A percentile compares a stretch with the other conserved stretches of the same genome.
Conservation (phyloP, 352 stramenopile genomes). For the Phytopythium kandeliae region DNA sequence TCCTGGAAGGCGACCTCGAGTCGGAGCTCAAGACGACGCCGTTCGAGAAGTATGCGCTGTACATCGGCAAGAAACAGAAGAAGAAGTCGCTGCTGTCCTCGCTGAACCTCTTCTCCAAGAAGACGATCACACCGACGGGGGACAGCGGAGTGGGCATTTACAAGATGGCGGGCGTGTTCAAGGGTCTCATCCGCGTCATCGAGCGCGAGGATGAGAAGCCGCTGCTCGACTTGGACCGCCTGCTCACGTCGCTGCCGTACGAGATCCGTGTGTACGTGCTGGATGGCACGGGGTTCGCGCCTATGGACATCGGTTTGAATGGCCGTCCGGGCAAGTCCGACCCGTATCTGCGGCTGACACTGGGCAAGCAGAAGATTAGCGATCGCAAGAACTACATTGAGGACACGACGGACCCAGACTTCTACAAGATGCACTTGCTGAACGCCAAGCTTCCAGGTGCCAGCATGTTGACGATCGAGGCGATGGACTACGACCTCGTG, state of each 20-base stretch:
- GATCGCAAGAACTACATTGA: constrained; percentile 90
- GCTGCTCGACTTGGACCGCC: constrained; percentile 54
- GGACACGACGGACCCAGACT: constrained; percentile 82
- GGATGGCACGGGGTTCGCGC: constrained; percentile 75
- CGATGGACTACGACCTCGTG: constrained; percentile 90
- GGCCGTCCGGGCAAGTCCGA: constrained; percentile 82
- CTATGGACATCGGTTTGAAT: constrained; percentile 85
- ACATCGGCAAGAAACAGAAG: constrained; percentile 78
- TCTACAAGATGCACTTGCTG: constrained; percentile 90
- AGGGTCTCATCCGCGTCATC: constrained; percentile 89
- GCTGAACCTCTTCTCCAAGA: constrained; percentile 72
- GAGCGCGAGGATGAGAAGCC: constrained; percentile 76
- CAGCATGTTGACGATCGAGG: constrained; percentile 82
- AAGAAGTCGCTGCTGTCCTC: constrained; percentile 52
- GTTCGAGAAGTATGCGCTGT: constrained; percentile 86
- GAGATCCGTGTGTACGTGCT: constrained; percentile 87
- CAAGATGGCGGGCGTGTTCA: constrained; percentile 86
- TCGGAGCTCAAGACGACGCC: constrained; percentile 75
- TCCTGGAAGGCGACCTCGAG: constrained; percentile 67
- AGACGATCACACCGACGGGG: constrained; percentile 13
- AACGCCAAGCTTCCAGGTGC: constrained; percentile 83
- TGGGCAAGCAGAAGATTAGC: constrained; percentile 84
- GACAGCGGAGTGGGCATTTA: constrained; percentile 51
- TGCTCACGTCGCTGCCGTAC: constrained; percentile 73
- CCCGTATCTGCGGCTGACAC: constrained; percentile 78